These are phyloP conservation scores for Lomentospora prolificans DNA, from an alignment of 2,329 filamentous ascomycete genomes.

Conservation along the genomic window DNA sequence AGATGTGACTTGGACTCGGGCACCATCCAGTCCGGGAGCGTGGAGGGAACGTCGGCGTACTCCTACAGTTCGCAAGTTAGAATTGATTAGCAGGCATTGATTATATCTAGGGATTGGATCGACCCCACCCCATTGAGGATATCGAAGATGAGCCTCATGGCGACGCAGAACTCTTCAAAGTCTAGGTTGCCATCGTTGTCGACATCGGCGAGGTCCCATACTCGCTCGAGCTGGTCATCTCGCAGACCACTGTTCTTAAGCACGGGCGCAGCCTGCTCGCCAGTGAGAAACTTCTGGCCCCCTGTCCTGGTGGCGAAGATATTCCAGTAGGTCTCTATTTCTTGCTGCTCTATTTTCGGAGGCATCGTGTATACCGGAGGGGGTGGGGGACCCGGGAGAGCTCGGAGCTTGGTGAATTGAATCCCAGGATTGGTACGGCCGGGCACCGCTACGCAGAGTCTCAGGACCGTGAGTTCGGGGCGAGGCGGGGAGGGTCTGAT, in stretches of 20 bases:
- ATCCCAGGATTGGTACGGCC: neutral
- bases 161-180: conserved; percentile 99
- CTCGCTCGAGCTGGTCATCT: conserved; percentile 77
- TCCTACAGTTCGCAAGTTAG: conserved; percentile 45
- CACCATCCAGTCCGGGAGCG: conserved; percentile 90
- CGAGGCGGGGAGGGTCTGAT: neutral
- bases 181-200: conserved; percentile 96
- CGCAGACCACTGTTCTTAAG: conserved; percentile 54
- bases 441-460: neutral
- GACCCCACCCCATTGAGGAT: conserved; percentile 72
- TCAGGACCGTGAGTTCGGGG: no score
- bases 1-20: conserved; percentile 91
- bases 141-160: conserved; percentile 97
- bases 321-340: conserved; percentile 58
- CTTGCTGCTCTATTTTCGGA: conserved; percentile 51
- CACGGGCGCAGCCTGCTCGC: conserved; percentile 51
- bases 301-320: conserved; percentile 52
- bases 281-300: conserved; percentile 49
- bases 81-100: neutral
- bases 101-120: neutral
- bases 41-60: conserved; percentile 75
- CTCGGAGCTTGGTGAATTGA: neutral
- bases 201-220: conserved; percentile 96
- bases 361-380: conserved; percentile 30
- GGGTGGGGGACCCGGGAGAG: neutral